These are phyloP conservation scores for Trichoderma virens DNA, from an alignment of 495 filamentous ascomycete genomes.

Conservation along the genomic window DNA sequence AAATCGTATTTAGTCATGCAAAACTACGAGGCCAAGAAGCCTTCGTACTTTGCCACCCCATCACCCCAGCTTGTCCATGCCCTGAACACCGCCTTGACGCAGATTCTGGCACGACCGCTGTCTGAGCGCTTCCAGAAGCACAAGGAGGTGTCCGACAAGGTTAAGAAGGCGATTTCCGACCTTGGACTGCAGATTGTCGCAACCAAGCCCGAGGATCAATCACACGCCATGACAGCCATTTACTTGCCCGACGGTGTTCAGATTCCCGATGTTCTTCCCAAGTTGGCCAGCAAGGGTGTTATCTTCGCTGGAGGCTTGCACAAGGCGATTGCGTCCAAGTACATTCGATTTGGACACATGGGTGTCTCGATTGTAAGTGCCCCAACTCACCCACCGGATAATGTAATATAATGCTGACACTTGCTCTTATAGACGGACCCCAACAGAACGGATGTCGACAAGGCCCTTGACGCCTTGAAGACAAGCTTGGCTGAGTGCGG, in stretches of 20 bases:
- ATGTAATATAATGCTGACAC: constrained; percentile 5
- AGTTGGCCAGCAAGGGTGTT: constrained; percentile 79
- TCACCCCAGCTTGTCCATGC: constrained; percentile 91
- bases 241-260: constrained; percentile 81
- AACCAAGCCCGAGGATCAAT: constrained; percentile 76
- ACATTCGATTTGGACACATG: constrained; percentile 79
- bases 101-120: constrained; percentile 74
- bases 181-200: constrained; percentile 85
- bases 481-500: constrained; percentile 65
- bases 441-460: constrained; percentile 63
- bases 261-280: constrained; percentile 74
- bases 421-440: constrained; percentile 43
- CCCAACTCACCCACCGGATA: neutral
- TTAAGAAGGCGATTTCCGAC: constrained; percentile 71
- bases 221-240: constrained; percentile 95
- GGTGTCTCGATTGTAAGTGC: constrained; percentile 71
- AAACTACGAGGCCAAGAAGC: constrained; percentile 95
- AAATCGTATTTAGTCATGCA: constrained; percentile 62
- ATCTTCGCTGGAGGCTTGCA: constrained; percentile 93
- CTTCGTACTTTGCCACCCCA: constrained; percentile 95
- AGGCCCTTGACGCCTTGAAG: constrained; percentile 70
- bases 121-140: constrained; percentile 74
- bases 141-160: constrained; percentile 62
- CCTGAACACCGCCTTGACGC: constrained; percentile 82
- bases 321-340: constrained; percentile 59